Base-by-base conservation (phyloP, 2,329 filamentous ascomycete species). In the Hymenoscyphus occultus region DNA sequence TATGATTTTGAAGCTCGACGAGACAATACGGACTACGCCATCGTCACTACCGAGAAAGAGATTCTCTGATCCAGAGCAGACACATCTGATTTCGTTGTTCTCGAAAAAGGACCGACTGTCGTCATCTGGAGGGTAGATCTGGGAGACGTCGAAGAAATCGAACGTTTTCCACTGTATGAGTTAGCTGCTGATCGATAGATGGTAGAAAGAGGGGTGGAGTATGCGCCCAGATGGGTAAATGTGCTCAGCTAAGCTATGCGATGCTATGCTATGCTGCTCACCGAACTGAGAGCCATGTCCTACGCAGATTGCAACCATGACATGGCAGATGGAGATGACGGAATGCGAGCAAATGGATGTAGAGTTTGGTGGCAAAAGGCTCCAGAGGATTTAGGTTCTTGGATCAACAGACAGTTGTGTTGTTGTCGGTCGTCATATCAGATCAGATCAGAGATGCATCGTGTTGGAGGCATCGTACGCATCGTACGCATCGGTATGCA, bases 111-210 rank as follows among this genome's bases (percentile, higher is more conserved):
- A 84, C 72, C 88, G 87, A 76, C 87, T 90, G 76, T 96, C 92
- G 74, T 90, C 89, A 77, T 96, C 90, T 72, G 85, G 85, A 73
- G 86, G 85, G 75, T 90, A 87, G 78, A 97, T 88, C 76, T 91
- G 89, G 76, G 88, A 88, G 78, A 96, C 92, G 80, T 97, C 92
- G 86, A 99, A 98, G 88, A 99, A 99, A 84, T 96, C 93, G 82
- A 99, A 99, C 72, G 90, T 89, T 90, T 97, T 97, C 94, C 95
- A 98, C 94, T 76, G 56, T n/a, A 28, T 9, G 14, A 19, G 45
- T 58, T 56, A 51, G 39, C 12, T 51, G 35, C 67, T 66, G 45
- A 3, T 16, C 69, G 63, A 28, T 48, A 32, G 28, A 5, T 5
- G 5, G 9, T 40, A 35, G 16, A 22, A 2, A 48, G 51, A 42